These are phyloP conservation scores for Alnus rubra DNA, from an alignment of 306 rosid genomes.

Conservation along the genomic window DNA sequence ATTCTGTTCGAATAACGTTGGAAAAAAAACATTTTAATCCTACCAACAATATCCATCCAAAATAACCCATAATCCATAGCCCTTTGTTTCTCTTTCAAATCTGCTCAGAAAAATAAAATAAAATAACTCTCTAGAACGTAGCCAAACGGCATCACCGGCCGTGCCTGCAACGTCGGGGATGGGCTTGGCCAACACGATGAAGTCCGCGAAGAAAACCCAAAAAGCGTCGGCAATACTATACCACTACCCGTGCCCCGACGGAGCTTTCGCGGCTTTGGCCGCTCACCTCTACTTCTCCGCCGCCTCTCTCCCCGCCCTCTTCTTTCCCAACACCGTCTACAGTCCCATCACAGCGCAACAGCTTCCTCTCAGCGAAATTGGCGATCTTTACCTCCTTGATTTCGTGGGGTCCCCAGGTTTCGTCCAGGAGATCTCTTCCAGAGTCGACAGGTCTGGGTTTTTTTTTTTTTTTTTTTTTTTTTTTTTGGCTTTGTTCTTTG, in stretches of 20 bases:
- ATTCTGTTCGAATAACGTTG: no score
- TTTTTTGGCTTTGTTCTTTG: background rate
- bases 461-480: background rate
- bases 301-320: conserved; percentile 45
- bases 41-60: no score
- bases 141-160: background rate
- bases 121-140: no score
- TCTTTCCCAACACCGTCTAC: conserved; percentile 85
- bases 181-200: background rate
- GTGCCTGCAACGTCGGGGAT: background rate
- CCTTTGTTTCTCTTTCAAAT: no score
- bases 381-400: conserved; percentile 76
- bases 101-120: no score
- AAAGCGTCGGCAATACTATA: conserved; percentile 61
- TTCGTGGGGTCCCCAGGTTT: conserved; percentile 76
- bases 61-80: no score
- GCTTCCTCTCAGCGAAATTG: conserved; percentile 62
- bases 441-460: conserved; percentile 45
- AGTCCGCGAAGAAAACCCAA: background rate
- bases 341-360: conserved; percentile 56
- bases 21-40: no score
- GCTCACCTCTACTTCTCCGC: conserved; percentile 85
- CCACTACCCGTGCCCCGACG: conserved; percentile 94
- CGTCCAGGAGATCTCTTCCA: conserved; percentile 55
- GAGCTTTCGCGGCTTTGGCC: conserved; percentile 82